phyloP scores from a whole-genome alignment of 495 filamentous ascomycete genomes.

The Rostrohypoxylon terebratum region DNA sequence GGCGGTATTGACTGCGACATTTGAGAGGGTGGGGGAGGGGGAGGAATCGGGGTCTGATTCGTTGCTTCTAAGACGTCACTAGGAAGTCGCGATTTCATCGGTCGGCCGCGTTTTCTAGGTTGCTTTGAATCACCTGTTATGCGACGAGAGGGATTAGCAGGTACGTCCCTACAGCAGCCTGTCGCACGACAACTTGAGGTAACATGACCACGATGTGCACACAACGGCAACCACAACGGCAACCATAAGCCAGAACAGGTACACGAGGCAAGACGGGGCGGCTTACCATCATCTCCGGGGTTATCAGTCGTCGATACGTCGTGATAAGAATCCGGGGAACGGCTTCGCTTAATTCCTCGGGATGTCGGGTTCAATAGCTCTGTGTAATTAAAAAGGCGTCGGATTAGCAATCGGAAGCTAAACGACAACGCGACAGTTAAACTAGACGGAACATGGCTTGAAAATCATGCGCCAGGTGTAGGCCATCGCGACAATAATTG shows the following conservation, averaged over 20 bases:
- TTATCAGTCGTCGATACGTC: slow-evolving; percentile 69
- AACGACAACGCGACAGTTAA: slow-evolving; percentile 41
- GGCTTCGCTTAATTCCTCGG: slow-evolving; percentile 91
- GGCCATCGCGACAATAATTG: slow-evolving; percentile 45
- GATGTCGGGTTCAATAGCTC: slow-evolving; percentile 58
- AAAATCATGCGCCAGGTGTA: slow-evolving; percentile 43
- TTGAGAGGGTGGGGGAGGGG: slow-evolving; percentile 40
- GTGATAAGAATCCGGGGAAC: slow-evolving; percentile 83
- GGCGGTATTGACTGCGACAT: slow-evolving; percentile 64
- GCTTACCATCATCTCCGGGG: slow-evolving; percentile 87
- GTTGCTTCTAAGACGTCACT: slow-evolving; percentile 60
- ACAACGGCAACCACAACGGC: slow-evolving; percentile 51
- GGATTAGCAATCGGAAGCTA: slow-evolving; percentile 43
- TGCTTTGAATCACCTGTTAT: slow-evolving; percentile 65
- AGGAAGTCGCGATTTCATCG: slow-evolving; percentile 72
- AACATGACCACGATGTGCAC: slow-evolving; percentile 48
- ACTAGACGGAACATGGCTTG: slow-evolving; percentile 37
- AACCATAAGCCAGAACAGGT: slow-evolving; percentile 47
- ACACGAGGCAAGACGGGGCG: slow-evolving; percentile 55
- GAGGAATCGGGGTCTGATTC: slow-evolving; percentile 66
- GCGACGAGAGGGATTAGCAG: slow-evolving; percentile 54
- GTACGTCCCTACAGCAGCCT: slow-evolving; percentile 42
- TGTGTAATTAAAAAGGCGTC: slow-evolving; percentile 42
- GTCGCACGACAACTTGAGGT: slow-evolving; percentile 55
- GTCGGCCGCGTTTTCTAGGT: slow-evolving; percentile 87